Conservation (phyloP, 2,329 filamentous ascomycete genomes). For the Neodidymelliopsis sp. region DNA sequence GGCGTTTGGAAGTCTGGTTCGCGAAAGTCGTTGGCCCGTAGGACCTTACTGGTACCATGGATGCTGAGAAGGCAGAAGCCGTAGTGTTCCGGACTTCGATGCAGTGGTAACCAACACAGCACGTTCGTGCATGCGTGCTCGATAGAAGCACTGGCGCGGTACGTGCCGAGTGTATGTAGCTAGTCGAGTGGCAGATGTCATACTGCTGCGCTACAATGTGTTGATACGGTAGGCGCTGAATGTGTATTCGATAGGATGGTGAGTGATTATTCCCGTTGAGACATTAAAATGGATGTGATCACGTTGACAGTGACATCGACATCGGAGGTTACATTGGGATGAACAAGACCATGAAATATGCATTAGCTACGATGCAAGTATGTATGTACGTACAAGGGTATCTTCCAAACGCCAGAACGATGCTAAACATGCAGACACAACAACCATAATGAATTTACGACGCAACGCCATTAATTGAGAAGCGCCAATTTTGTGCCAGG, state of each 20-base stretch:
- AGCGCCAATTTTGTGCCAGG: conserved; percentile 29
- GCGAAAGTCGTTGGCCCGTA: background rate
- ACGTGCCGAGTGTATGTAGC: background rate
- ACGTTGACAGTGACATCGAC: no score
- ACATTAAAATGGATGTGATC: no score
- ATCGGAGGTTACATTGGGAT: no score
- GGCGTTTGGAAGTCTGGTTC: background rate
- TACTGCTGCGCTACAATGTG: no score
- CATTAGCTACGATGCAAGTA: conserved; percentile 13
- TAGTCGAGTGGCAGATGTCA: background rate
- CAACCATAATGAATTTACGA: background rate
- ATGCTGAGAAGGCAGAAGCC: background rate
- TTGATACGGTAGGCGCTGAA: no score
- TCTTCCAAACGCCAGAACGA: conserved; percentile 29
- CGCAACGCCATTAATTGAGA: conserved; percentile 16
- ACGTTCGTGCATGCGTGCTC: background rate
- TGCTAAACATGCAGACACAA: conserved; percentile 14
- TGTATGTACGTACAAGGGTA: conserved; percentile 25
- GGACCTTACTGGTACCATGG: background rate
- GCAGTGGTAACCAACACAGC: background rate
- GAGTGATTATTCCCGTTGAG: no score
- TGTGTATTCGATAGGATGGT: no score
- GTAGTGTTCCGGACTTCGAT: background rate
- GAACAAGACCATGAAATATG: no score
- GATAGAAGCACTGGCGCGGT: background rate